Percentiles rank a stretch among this genome's conserved stretches.
These are phyloP conservation scores for Tuber magnatum DNA, from an alignment of 495 filamentous ascomycete genomes.

Conservation along the genomic window DNA sequence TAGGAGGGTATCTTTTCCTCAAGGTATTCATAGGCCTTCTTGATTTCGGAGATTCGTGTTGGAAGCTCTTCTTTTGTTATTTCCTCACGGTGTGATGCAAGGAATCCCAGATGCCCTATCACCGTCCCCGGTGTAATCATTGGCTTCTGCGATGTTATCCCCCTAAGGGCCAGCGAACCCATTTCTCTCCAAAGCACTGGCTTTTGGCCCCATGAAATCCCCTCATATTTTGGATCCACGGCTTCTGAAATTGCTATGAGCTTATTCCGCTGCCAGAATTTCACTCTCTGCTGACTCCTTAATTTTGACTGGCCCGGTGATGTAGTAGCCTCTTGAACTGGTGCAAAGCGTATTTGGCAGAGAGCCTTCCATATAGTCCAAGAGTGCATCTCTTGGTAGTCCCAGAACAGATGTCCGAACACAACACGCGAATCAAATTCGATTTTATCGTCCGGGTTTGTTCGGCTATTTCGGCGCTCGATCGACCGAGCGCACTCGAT, in stretches of 20 bases:
- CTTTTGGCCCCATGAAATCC: conserved; percentile 33
- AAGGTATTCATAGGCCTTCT: conserved; percentile 25
- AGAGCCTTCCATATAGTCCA: conserved; percentile 22
- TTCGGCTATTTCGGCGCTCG: conserved; percentile 14
- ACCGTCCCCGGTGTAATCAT: conserved; percentile 17
- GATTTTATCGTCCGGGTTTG: conserved; percentile 17
- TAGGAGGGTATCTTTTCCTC: conserved; percentile 8
- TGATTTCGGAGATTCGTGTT: conserved; percentile 18
- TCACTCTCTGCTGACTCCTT: background rate
- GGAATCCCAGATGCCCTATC: conserved; percentile 27
- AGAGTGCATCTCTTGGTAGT: conserved; percentile 14
- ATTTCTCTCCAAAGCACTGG: conserved; percentile 17
- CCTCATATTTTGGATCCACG: conserved; percentile 8
- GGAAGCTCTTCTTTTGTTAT: conserved; percentile 22
- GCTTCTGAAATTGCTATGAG: conserved; percentile 16
- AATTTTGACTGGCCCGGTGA: background rate
- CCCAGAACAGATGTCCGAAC: conserved; percentile 26
- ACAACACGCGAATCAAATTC: conserved; percentile 17
- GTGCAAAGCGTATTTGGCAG: conserved; percentile 13
- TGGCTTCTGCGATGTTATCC: background rate
- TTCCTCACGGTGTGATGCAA: conserved; percentile 14
- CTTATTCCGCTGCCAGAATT: background rate
- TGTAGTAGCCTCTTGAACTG: conserved; percentile 1
- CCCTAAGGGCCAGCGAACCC: conserved; percentile 10
- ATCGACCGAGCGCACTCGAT: conserved; percentile 20